Base-by-base conservation (phyloP, 345 rosid genomes). In the Heritiera fomes region DNA sequence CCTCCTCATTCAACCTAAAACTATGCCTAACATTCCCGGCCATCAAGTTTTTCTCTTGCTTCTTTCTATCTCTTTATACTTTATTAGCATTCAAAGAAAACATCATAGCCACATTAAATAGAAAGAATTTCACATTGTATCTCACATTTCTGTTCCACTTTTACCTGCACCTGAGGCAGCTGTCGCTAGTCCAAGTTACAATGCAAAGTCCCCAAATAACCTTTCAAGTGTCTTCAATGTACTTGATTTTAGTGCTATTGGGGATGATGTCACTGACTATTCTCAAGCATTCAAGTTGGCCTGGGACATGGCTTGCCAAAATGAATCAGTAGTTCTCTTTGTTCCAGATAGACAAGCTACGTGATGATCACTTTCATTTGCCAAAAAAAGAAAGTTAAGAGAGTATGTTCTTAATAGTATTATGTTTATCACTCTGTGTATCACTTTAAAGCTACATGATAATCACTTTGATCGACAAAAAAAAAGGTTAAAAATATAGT, bases 251-350 rank as follows among this genome's bases (percentile, higher is more conserved):
- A 97, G 97, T 58, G 97, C 97, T 43, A 75, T 80, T n/a, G 97
- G 98, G 4, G 94, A 94, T 78, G 91, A 94, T 6, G n/a, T 50
- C 1, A 75, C 90, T 2, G 94, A 94, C 63, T 97, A 94, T 70
- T 90, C 97, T 0, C 84, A 80, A 66, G 94, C 97, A 9, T 90
- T 94, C 83, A 91, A 94, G 87, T 82, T 87, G 94, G 93, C 94
- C 6, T 94, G 97, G 97, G 94, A 93, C 78, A 45, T 66, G 10
- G 94, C 94, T 43, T 92, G 97, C 71, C 86, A 81, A 61, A 75
- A 69, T 4, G 82, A 80, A 55, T 73, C 73, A 0, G 30, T 83
- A 4, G 28, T 83, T 74, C 32, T 93, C 62, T 87, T 87, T 72
- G 94, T 84, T 63, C 98, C 98, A 74, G 75, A 67, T 74, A 88